Conservation (phyloP, 1,284 basidiomycete species). For the Trichosporon sp. region DNA sequence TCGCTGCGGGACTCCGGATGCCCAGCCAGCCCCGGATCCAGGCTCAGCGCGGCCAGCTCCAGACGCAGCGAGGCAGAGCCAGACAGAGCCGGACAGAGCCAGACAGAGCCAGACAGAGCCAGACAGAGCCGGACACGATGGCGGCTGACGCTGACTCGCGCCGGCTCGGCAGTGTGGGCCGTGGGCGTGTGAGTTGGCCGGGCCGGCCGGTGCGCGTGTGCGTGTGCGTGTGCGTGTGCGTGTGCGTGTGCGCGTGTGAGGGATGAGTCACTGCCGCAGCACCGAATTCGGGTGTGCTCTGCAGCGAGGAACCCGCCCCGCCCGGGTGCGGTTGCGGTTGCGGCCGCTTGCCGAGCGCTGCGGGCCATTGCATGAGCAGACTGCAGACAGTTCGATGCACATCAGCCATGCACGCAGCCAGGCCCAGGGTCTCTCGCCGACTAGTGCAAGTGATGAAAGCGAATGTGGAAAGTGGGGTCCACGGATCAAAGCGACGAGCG, state of each 20-base stretch:
- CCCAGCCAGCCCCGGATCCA: no score
- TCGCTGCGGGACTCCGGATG: no score
- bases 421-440: background rate
- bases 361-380: background rate
- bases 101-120: no score
- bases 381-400: background rate
- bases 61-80: no score
- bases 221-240: background rate
- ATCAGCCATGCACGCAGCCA: background rate
- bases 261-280: background rate
- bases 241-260: background rate
- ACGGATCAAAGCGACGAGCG: background rate
- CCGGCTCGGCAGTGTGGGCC: no score
- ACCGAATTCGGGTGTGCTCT: no score
- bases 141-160: background rate
- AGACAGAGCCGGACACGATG: no score
- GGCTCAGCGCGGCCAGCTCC: no score
- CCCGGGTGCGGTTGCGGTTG: background rate
- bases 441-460: background rate
- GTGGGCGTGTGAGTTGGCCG: no score
- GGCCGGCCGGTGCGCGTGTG: background rate
- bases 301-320: no score
- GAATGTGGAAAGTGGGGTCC: background rate
- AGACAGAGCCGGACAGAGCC: no score
- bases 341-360: background rate